Evolutionary conservation across 345 rosid species (phyloP).

Genomic region (Rhodamnia rubescens): DNA sequence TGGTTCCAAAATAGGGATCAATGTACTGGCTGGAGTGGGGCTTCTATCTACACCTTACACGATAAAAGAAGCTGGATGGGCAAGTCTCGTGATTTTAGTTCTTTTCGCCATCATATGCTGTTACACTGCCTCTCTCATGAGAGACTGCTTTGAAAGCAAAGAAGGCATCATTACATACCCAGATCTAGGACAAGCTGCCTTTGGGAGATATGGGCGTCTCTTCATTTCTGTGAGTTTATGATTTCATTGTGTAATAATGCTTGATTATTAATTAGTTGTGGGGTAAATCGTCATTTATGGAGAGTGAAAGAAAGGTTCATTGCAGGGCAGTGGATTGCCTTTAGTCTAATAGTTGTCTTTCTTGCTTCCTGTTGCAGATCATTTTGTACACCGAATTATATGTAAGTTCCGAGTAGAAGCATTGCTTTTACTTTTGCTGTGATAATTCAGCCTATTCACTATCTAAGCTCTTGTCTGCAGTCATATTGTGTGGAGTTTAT

Average conservation of each 20-base stretch:
- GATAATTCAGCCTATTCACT: slow-evolving; percentile 1
- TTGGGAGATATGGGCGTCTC: slow-evolving; percentile 83
- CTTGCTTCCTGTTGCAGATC: slow-evolving; percentile 45
- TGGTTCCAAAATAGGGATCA: slow-evolving; percentile 35
- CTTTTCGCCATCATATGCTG: slow-evolving; percentile 56
- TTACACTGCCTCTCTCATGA: slow-evolving; percentile 84
- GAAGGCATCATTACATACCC: slow-evolving; percentile 69
- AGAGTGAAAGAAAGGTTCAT: background rate
- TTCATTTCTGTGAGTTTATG: slow-evolving; percentile 50
- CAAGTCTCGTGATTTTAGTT: slow-evolving; percentile 44
- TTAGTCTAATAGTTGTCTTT: background rate
- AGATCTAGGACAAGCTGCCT: slow-evolving; percentile 93
- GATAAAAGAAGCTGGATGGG: slow-evolving; percentile 77
- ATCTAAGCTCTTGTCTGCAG: slow-evolving; percentile 26
- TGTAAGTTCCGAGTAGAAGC: slow-evolving; percentile 35
- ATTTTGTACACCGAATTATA: slow-evolving; percentile 68
- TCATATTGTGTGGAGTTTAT: slow-evolving; percentile 88
- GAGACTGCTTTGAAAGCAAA: slow-evolving; percentile 67
- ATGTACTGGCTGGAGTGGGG: slow-evolving; percentile 93
- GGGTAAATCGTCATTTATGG: background rate
- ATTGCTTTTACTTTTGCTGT: background rate
- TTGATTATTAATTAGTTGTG: background rate
- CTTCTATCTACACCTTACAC: slow-evolving; percentile 80
- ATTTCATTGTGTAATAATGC: background rate
- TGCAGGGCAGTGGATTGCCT: background rate